phyloP scores from a whole-genome alignment of 2,329 filamentous ascomycete genomes.

The Lecanicillium sp. region DNA sequence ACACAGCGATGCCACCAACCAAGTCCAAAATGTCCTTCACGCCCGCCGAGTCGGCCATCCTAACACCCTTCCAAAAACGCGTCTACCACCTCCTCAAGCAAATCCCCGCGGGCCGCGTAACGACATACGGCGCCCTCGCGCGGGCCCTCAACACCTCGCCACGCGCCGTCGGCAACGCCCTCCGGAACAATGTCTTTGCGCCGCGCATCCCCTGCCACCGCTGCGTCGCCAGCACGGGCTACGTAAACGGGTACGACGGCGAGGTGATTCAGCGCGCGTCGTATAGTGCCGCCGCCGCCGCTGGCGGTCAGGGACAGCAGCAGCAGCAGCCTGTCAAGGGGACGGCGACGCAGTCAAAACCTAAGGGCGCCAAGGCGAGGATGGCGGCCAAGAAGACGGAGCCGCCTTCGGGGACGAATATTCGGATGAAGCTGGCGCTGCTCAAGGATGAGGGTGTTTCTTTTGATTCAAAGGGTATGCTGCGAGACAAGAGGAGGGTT shows the following conservation, averaged over 20 bases:
- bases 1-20: too few relatives aligned
- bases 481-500: constrained; percentile 5
- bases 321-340: too few relatives aligned
- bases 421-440: constrained; percentile 6
- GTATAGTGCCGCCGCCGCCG: constrained; percentile 1
- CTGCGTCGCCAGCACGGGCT: constrained; percentile 8
- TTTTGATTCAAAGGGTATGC: constrained; percentile 8
- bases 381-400: background rate
- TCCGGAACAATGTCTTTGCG: constrained; percentile 8
- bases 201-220: constrained; percentile 9
- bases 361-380: constrained; percentile 3
- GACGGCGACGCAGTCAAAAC: constrained; percentile 7
- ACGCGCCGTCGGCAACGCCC: constrained; percentile 10
- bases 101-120: constrained; percentile 8
- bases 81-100: constrained; percentile 6
- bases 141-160: constrained; percentile 7
- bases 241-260: constrained; percentile 9
- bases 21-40: too few relatives aligned
- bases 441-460: constrained; percentile 4
- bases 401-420: constrained; percentile 8
- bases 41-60: background rate
- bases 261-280: constrained; percentile 3
- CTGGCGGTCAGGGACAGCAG: background rate
- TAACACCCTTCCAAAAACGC: constrained; percentile 7
- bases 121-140: constrained; percentile 8